Conservation (phyloP, 2,329 filamentous ascomycete species). For the Cercospora canescens region DNA sequence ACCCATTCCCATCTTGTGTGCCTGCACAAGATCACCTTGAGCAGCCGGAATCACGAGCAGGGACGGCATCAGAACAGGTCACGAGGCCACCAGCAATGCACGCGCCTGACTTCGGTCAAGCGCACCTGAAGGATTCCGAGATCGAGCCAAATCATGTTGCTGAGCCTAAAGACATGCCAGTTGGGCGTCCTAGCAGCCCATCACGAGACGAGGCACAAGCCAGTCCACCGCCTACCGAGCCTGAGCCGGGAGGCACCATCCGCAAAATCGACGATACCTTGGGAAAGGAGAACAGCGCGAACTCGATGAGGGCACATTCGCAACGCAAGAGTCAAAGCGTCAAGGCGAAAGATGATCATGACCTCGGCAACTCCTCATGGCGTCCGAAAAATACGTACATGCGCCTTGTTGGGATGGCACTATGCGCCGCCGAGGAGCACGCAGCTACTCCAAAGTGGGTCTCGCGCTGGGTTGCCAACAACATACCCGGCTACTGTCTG, state of each 20-base stretch:
- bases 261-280: neutral
- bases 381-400: constrained; percentile 26
- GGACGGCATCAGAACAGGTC: neutral
- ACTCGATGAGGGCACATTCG: neutral
- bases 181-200: neutral
- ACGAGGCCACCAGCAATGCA: neutral
- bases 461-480: constrained; percentile 31
- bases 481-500: constrained; percentile 29
- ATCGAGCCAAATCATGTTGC: neutral
- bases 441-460: constrained; percentile 25
- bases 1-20: no score
- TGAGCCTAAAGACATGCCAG: neutral
- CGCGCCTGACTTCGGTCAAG: neutral
- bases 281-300: neutral
- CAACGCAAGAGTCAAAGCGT: neutral
- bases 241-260: neutral
- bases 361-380: constrained; percentile 24
- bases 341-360: constrained; percentile 4
- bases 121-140: neutral
- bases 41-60: neutral
- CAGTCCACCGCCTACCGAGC: neutral
- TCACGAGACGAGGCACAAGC: neutral
- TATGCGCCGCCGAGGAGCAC: constrained; percentile 26
- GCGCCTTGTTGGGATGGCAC: constrained; percentile 33
- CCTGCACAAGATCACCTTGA: no score